phyloP scores from a whole-genome alignment of 805 yeast species.

The Sugiyamaella valdiviana region DNA sequence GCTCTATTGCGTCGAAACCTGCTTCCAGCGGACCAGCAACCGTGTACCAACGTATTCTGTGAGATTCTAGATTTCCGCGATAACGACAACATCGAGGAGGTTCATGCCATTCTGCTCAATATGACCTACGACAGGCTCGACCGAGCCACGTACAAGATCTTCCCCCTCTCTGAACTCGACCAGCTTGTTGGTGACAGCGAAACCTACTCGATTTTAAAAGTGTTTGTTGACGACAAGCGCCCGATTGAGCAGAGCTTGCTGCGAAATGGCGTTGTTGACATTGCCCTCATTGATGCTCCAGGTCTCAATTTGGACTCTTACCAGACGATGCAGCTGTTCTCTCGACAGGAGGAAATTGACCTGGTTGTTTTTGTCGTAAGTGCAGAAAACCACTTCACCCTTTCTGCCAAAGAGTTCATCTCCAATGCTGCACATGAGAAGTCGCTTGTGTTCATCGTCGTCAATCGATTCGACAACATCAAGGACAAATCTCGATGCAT shows the following conservation, averaged over 20 bases:
- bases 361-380: slow-evolving; percentile 92
- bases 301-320: slow-evolving; percentile 90
- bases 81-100: slow-evolving; percentile 75
- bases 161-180: slow-evolving; percentile 50
- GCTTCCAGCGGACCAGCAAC: slow-evolving; percentile 95
- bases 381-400: slow-evolving; percentile 92
- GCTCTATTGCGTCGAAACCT: slow-evolving; percentile 71
- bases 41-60: slow-evolving; percentile 93
- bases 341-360: slow-evolving; percentile 96
- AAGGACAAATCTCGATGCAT: slow-evolving; percentile 74
- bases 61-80: slow-evolving; percentile 83
- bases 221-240: slow-evolving; percentile 74
- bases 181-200: slow-evolving; percentile 71
- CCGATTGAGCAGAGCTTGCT: slow-evolving; percentile 62
- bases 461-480: slow-evolving; percentile 85
- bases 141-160: slow-evolving; percentile 58
- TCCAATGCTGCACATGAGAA: slow-evolving; percentile 86
- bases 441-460: slow-evolving; percentile 87
- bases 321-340: slow-evolving; percentile 90
- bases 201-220: slow-evolving; percentile 62
- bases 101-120: slow-evolving; percentile 70
- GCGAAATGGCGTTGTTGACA: slow-evolving; percentile 86
- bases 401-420: slow-evolving; percentile 90
- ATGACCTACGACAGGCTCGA: slow-evolving; percentile 46
- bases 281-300: slow-evolving; percentile 92